phyloP scores from a whole-genome alignment of 306 rosid genomes.

The Trifolium pratense region DNA sequence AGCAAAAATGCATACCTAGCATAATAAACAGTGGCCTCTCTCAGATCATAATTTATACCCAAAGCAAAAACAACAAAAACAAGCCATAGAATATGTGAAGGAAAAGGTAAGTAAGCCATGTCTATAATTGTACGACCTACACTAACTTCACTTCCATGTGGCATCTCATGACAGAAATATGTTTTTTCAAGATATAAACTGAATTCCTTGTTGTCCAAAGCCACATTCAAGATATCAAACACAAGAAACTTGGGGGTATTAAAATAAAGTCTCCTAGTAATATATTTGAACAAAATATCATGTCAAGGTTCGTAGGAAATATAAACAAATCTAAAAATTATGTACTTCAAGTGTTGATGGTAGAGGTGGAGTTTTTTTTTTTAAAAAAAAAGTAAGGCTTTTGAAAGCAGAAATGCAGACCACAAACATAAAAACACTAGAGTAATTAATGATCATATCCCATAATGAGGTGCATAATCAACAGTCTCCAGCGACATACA shows the following conservation, averaged over 20 bases:
- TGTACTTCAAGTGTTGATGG: constrained; percentile 8
- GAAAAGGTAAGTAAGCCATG: constrained; percentile 1
- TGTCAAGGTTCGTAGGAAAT: constrained; percentile 9
- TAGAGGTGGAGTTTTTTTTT: not conserved
- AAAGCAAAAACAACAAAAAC: constrained; percentile 15
- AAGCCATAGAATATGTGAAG: not conserved
- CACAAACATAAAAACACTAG: not conserved
- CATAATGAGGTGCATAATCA: not conserved
- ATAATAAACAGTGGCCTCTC: constrained; percentile 39
- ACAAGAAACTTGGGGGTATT: not conserved
- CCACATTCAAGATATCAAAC: not conserved
- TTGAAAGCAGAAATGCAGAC: not conserved
- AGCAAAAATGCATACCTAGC: constrained; percentile 95
- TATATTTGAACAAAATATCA: constrained; percentile 6
- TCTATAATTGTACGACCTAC: constrained; percentile 3
- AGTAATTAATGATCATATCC: constrained; percentile 1
- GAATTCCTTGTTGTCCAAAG: constrained; percentile 23
- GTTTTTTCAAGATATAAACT: not conserved
- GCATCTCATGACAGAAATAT: constrained; percentile 6
- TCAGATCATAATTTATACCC: constrained; percentile 15
- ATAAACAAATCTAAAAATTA: constrained; percentile 3
- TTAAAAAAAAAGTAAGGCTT: constrained; percentile 2
- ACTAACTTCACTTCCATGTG: not conserved
- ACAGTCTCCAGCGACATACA: not conserved
- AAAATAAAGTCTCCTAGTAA: not conserved